A percentile compares a stretch with the other conserved stretches of the same genome.
phyloP scores from a whole-genome alignment of 768 basidiomycete genomes.

The Suillus sp. region DNA sequence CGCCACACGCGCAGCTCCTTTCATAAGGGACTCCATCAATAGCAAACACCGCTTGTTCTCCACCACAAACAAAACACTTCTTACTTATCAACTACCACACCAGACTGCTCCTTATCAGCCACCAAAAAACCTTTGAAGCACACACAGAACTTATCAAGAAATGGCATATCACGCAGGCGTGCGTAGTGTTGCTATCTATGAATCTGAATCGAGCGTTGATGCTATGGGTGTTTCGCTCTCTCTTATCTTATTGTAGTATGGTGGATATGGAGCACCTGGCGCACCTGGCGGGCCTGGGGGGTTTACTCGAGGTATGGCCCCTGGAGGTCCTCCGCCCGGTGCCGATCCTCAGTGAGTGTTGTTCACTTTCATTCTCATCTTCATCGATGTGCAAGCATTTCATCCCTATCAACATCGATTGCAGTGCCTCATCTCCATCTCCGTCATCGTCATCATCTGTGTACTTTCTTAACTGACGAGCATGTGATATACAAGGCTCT shows the following conservation, averaged over 20 bases:
- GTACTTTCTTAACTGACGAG: background rate
- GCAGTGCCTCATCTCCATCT: background rate
- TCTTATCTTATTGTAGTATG: background rate
- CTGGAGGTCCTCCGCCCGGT: conserved; percentile 43
- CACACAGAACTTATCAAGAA: background rate
- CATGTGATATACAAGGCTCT: conserved; percentile 48
- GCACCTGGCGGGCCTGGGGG: conserved; percentile 25
- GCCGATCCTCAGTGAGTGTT: conserved; percentile 72
- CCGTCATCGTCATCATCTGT: background rate
- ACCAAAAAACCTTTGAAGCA: background rate
- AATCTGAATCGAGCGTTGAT: conserved; percentile 7
- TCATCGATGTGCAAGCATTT: background rate
- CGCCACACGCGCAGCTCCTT: background rate
- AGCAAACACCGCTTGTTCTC: background rate
- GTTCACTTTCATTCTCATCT: background rate
- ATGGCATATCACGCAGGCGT: conserved; percentile 10
- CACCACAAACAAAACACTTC: background rate
- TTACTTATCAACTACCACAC: background rate
- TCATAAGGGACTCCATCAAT: background rate
- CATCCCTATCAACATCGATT: background rate
- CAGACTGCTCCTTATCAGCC: background rate
- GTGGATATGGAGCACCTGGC: conserved; percentile 20
- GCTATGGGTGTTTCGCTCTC: background rate
- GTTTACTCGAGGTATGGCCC: conserved; percentile 9
- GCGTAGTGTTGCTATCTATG: background rate